Conservation (phyloP, 257 asterid genomes). For the Echites panduratus region DNA sequence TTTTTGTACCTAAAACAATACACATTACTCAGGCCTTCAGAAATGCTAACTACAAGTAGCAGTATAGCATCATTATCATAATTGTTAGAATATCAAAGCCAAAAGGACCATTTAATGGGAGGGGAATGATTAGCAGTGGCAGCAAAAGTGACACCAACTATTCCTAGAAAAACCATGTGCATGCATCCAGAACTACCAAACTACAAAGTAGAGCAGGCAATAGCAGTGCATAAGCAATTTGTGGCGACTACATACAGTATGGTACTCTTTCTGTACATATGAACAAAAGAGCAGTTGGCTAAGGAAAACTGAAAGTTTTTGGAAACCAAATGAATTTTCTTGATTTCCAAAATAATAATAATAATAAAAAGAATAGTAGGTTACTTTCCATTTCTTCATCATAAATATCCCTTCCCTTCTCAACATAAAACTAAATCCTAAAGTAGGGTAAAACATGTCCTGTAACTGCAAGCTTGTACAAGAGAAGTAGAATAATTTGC, state of each 20-base stretch:
- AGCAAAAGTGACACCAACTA: not conserved
- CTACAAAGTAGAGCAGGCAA: not conserved
- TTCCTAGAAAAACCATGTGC: not conserved
- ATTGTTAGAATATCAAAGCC: conserved; percentile 2
- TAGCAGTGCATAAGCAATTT: not conserved
- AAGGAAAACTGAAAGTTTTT: not conserved
- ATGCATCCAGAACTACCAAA: not conserved
- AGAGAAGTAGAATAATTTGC: not conserved
- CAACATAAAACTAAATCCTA: not conserved
- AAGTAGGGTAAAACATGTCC: not conserved
- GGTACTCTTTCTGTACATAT: not conserved
- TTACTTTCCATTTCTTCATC: not conserved
- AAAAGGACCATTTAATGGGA: not conserved
- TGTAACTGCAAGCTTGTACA: not conserved
- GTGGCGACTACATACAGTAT: not conserved
- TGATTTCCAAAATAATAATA: not conserved
- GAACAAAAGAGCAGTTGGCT: not conserved
- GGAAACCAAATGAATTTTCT: not conserved
- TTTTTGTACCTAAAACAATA: conserved; percentile 59
- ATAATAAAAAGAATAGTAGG: not conserved
- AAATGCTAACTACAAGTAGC: not conserved
- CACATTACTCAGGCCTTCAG: not conserved
- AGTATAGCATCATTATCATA: not conserved
- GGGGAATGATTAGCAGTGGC: not conserved
- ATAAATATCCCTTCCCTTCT: not conserved